These are phyloP conservation scores for Microsporum canis DNA, from an alignment of 2,329 filamentous ascomycete species.

Conservation along the genomic window DNA sequence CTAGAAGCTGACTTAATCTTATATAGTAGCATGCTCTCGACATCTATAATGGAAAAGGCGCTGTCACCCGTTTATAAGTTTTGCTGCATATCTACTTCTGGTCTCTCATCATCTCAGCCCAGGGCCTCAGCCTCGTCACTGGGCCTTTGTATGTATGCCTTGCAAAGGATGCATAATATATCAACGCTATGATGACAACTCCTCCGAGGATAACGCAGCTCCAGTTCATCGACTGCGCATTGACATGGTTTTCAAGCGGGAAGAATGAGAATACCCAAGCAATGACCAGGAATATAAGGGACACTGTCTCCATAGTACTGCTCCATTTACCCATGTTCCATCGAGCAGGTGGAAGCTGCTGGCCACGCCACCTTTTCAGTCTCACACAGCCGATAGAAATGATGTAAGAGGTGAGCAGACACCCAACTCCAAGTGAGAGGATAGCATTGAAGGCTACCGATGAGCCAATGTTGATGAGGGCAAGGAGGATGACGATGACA, in stretches of 20 bases:
- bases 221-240: slow-evolving; percentile 38
- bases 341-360: slow-evolving; percentile 32
- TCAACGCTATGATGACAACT: slow-evolving; percentile 27
- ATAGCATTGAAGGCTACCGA: slow-evolving; percentile 35
- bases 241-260: slow-evolving; percentile 26
- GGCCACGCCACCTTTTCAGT: slow-evolving; percentile 31
- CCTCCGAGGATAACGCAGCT: slow-evolving; percentile 36
- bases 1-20: too few relatives aligned
- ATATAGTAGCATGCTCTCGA: too few relatives aligned
- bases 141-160: neutral
- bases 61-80: too few relatives aligned
- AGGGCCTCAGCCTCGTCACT: neutral
- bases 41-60: too few relatives aligned
- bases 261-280: slow-evolving; percentile 38
- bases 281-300: slow-evolving; percentile 25
- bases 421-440: slow-evolving; percentile 2
- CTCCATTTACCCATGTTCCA: slow-evolving; percentile 36
- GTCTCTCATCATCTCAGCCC: neutral
- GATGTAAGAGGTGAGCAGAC: slow-evolving; percentile 27
- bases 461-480: slow-evolving; percentile 44
- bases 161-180: neutral
- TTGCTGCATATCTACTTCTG: neutral
- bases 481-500: slow-evolving; percentile 35
- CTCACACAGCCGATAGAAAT: slow-evolving; percentile 38
- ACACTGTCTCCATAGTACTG: neutral